Conservation (phyloP, 192 early-diverging fungal species). For the Allomyces macrogynus region DNA sequence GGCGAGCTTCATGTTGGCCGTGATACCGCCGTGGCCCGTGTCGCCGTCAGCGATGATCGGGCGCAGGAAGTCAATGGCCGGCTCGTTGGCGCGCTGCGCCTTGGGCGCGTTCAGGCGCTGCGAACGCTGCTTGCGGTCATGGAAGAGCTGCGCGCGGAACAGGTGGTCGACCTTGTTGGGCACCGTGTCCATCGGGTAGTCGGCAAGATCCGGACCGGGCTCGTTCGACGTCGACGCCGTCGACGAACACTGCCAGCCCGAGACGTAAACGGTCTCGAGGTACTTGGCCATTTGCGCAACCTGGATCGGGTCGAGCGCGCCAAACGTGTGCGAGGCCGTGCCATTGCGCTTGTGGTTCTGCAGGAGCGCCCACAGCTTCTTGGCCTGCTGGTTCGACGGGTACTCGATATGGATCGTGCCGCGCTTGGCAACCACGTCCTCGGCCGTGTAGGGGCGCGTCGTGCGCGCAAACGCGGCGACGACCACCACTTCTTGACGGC, state of each 20-base stretch:
- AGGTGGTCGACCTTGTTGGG: constrained; percentile 98
- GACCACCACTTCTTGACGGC: constrained; percentile 79
- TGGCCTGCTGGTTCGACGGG: constrained; percentile 67
- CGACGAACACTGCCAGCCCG: constrained; percentile 94
- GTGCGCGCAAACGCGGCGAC: constrained; percentile 60
- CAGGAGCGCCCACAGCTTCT: constrained; percentile 77
- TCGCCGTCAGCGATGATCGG: constrained; percentile 96
- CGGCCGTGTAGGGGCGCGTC: constrained; percentile 66
- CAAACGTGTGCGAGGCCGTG: constrained; percentile 81
- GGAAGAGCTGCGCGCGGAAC: constrained; percentile 91
- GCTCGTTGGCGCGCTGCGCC: constrained; percentile 41
- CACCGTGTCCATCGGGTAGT: constrained; percentile 95
- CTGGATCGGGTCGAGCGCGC: constrained; percentile 84
- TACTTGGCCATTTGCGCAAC: constrained; percentile 92
- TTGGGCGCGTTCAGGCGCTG: constrained; percentile 50
- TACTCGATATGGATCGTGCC: constrained; percentile 54
- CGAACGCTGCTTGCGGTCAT: constrained; percentile 90
- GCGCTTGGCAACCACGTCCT: constrained; percentile 71
- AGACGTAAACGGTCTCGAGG: constrained; percentile 91
- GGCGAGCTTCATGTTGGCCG: constrained; percentile 87
- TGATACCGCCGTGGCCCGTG: constrained; percentile 96
- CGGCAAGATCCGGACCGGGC: constrained; percentile 92
- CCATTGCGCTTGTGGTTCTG: constrained; percentile 51
- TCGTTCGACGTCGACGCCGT: constrained; percentile 87
- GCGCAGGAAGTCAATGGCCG: constrained; percentile 68